These are phyloP conservation scores for Daldinia childiae DNA, from an alignment of 495 filamentous ascomycete genomes.

Conservation along the genomic window DNA sequence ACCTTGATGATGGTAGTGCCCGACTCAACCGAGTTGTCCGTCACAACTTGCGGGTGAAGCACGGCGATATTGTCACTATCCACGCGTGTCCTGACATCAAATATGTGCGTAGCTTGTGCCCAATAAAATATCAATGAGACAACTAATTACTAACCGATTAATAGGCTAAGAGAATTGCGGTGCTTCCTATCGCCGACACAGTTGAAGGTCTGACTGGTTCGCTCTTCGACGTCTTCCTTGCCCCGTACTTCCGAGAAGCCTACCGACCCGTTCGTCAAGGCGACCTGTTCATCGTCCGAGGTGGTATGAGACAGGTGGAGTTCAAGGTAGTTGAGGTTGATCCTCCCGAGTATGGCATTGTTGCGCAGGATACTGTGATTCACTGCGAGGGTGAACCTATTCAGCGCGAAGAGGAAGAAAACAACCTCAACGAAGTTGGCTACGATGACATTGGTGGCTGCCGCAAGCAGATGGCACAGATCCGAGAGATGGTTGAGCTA, in stretches of 20 bases:
- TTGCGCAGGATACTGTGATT: constrained; percentile 97
- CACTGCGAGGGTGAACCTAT: constrained; percentile 99
- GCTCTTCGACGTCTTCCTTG: constrained; percentile 98
- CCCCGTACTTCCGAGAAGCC: constrained; percentile 98
- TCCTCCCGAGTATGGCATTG: constrained; percentile 96
- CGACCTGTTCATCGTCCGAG: constrained; percentile 95
- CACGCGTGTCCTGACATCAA: constrained; percentile 99
- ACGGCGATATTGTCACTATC: constrained; percentile 95
- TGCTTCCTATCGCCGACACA: constrained; percentile 97
- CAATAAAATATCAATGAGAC: background rate
- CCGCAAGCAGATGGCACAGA: constrained; percentile 99
- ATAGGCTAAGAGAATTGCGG: constrained; percentile 97
- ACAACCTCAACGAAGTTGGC: constrained; percentile 97
- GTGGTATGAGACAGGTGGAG: constrained; percentile 98
- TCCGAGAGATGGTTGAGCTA: constrained; percentile 96
- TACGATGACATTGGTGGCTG: constrained; percentile 99
- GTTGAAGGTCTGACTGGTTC: constrained; percentile 97
- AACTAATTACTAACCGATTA: constrained; percentile 22
- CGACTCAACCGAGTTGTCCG: constrained; percentile 97
- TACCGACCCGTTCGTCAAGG: constrained; percentile 96
- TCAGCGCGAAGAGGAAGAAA: constrained; percentile 98
- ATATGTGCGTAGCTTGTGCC: constrained; percentile 78
- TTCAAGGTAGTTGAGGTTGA: constrained; percentile 99
- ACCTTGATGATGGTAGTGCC: constrained; percentile 94
- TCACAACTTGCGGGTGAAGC: constrained; percentile 98